Conservation (phyloP, 805 yeast genomes). For the Pichia rugopelliculosa region DNA sequence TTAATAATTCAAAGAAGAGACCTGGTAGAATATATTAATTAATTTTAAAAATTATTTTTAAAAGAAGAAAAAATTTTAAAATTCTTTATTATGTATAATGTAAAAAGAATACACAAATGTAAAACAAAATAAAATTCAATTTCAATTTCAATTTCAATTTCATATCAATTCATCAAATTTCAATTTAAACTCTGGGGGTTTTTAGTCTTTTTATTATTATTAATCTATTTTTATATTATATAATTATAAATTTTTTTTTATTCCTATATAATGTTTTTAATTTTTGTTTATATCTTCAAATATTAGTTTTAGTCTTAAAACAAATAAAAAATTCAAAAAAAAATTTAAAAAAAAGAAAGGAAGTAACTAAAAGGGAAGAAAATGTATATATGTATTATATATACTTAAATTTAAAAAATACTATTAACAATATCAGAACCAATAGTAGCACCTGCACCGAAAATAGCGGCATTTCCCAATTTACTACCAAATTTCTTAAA, state of each 20-base stretch:
- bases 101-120: neutral
- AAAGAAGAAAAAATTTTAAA: neutral
- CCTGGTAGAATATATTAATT: slow-evolving; percentile 10
- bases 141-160: neutral
- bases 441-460: slow-evolving; percentile 95
- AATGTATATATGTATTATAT: too few relatives aligned
- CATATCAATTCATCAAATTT: too few relatives aligned
- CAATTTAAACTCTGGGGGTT: neutral
- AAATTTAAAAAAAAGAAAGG: neutral
- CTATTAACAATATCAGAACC: slow-evolving; percentile 77
- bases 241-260: neutral
- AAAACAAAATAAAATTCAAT: neutral
- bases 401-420: slow-evolving; percentile 13
- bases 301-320: neutral
- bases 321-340: neutral
- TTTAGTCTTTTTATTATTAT: neutral
- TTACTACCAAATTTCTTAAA: slow-evolving; percentile 72
- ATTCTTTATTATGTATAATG: neutral
- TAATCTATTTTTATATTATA: neutral
- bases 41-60: neutral
- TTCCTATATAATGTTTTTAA: neutral
- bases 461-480: slow-evolving; percentile 90
- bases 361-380: too few relatives aligned
- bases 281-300: neutral
- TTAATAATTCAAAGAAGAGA: slow-evolving; percentile 7